Evolutionary conservation across 306 rosid species (phyloP).

Genomic region (Cercis canadensis): DNA sequence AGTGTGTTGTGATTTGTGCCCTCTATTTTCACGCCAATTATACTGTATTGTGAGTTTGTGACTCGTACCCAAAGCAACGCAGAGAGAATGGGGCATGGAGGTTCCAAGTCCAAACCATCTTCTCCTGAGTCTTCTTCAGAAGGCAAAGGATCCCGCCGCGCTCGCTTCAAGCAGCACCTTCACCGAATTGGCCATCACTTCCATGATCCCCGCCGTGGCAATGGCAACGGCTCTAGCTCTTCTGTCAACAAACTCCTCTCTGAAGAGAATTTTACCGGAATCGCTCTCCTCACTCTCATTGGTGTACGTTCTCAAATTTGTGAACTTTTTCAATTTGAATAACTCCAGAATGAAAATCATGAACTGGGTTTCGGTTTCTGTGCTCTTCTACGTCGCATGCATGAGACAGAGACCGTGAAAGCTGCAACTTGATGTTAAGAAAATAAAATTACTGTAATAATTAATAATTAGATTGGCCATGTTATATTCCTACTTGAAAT

Average conservation of each 20-base stretch:
- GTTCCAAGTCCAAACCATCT: conserved; percentile 62
- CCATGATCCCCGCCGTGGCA: conserved; percentile 29
- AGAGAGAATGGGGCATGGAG: conserved; percentile 63
- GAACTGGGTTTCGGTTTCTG: too few species aligned
- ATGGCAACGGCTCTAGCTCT: conserved; percentile 28
- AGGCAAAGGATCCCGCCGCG: conserved; percentile 44
- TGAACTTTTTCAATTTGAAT: neutral
- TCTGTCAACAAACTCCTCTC: conserved; percentile 47
- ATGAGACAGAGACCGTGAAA: too few species aligned
- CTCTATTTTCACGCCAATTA: too few species aligned
- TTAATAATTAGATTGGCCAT: neutral
- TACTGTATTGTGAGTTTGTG: too few species aligned
- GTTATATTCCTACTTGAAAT: neutral
- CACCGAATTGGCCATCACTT: conserved; percentile 43
- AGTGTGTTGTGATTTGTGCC: too few species aligned
- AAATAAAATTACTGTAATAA: too few species aligned
- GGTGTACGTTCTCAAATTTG: conserved; percentile 37
- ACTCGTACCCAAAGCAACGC: too few species aligned
- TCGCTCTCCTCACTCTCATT: conserved; percentile 74
- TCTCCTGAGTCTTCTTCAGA: conserved; percentile 15
- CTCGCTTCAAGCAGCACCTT: conserved; percentile 62
- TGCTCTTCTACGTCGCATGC: neutral
- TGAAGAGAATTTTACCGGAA: conserved; percentile 72
- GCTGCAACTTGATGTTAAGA: too few species aligned
- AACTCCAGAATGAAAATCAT: too few species aligned